Evolutionary conservation across 2,329 filamentous ascomycete genomes (phyloP).

Genomic region (Chaetomium olivaceum): DNA sequence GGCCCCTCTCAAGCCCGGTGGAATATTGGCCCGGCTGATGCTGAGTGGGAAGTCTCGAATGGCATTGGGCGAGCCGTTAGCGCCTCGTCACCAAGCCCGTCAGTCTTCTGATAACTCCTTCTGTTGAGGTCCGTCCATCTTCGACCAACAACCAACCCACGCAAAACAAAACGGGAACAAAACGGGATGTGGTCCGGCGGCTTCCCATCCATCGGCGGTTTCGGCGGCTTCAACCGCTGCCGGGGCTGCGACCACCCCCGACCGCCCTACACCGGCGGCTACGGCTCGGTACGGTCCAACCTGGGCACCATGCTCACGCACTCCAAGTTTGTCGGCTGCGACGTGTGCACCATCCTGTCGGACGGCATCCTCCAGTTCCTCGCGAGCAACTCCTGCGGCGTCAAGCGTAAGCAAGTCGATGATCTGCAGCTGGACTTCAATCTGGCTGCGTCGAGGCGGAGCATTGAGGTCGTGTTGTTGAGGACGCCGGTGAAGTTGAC

Average conservation of each 20-base stretch:
- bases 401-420: background rate
- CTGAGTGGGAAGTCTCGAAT: background rate
- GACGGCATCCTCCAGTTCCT: conserved; percentile 17
- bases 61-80: background rate
- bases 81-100: background rate
- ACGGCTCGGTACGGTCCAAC: conserved; percentile 5
- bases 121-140: background rate
- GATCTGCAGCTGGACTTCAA: conserved; percentile 22
- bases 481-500: conserved; percentile 15
- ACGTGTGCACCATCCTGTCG: conserved; percentile 15
- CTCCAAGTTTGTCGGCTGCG: conserved; percentile 12
- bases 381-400: background rate
- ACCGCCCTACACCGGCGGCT: conserved; percentile 16
- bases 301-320: conserved; percentile 16
- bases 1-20: background rate
- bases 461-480: conserved; percentile 19
- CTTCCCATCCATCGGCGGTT: background rate
- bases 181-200: background rate
- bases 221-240: conserved; percentile 17
- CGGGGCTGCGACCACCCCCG: conserved; percentile 20
- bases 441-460: conserved; percentile 8
- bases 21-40: background rate
- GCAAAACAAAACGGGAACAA: background rate
- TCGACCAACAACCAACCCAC: background rate
- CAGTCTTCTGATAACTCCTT: background rate